phyloP scores from a whole-genome alignment of 2,329 filamentous ascomycete species.

The Graphilbum sp. region DNA sequence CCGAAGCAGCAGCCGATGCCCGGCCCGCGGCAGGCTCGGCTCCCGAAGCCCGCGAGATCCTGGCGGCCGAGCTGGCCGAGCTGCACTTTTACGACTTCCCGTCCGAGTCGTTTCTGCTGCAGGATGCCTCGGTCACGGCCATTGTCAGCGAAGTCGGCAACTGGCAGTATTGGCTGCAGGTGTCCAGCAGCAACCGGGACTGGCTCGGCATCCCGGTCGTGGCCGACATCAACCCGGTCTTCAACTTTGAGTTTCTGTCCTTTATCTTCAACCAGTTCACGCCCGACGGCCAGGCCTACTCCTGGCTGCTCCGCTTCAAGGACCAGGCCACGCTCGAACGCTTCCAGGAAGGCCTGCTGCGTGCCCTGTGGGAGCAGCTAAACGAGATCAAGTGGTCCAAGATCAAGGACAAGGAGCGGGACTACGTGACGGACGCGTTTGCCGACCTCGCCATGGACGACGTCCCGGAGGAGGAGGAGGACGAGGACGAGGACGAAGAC shows the following conservation, averaged over 20 bases:
- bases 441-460: conserved; percentile 91
- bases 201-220: conserved; percentile 79
- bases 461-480: conserved; percentile 29
- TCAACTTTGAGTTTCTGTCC: conserved; percentile 97
- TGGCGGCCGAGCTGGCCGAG: conserved; percentile 63
- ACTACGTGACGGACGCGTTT: conserved; percentile 92
- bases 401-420: conserved; percentile 77
- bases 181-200: conserved; percentile 56
- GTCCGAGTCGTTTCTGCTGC: conserved; percentile 67
- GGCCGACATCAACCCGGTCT: conserved; percentile 91
- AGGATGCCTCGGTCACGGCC: conserved; percentile 60
- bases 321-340: conserved; percentile 64
- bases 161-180: conserved; percentile 94
- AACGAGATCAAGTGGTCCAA: conserved; percentile 92
- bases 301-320: conserved; percentile 87
- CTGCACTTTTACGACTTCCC: conserved; percentile 88
- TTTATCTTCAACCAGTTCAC: conserved; percentile 98
- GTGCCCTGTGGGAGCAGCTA: conserved; percentile 89
- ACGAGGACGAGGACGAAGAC: conserved; percentile 13
- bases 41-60: conserved; percentile 54
- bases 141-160: conserved; percentile 72
- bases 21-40: neutral
- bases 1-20: neutral
- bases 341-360: conserved; percentile 90
- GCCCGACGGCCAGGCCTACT: conserved; percentile 76